Conservation (phyloP, 2,329 filamentous ascomycete genomes). For the Xylaria sp. region DNA sequence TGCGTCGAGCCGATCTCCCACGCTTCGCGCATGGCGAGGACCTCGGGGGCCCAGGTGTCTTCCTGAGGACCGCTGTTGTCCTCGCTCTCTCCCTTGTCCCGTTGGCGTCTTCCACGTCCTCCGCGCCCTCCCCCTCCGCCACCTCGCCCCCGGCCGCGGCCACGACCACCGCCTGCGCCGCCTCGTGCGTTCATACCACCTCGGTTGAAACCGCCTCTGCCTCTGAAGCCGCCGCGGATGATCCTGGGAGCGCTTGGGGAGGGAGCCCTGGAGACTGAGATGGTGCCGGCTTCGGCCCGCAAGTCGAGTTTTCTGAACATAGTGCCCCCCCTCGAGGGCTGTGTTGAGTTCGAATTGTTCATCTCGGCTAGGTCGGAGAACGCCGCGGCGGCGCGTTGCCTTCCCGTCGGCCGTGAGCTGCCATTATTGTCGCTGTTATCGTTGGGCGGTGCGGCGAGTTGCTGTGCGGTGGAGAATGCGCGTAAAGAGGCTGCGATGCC, state of each 20-base stretch:
- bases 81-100: background rate
- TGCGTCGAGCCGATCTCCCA: constrained; percentile 48
- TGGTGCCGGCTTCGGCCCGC: constrained; percentile 6
- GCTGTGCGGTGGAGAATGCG: constrained; percentile 48
- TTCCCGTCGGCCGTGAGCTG: constrained; percentile 31
- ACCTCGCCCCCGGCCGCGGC: constrained; percentile 8
- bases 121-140: background rate
- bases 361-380: constrained; percentile 44
- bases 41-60: background rate
- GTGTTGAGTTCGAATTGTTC: background rate
- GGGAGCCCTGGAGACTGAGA: background rate
- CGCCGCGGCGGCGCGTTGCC: constrained; percentile 44
- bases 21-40: constrained; percentile 34
- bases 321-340: background rate
- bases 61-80: background rate
- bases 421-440: constrained; percentile 15
- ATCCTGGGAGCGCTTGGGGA: constrained; percentile 23
- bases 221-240: constrained; percentile 42
- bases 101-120: constrained; percentile 13
- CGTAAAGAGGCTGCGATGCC: constrained; percentile 49
- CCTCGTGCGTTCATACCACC: constrained; percentile 32
- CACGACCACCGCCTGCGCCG: background rate
- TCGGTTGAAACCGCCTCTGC: constrained; percentile 42
- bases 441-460: constrained; percentile 32
- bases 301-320: constrained; percentile 20